Base-by-base conservation (phyloP, 345 rosid genomes). In the Eucalyptus victrix region DNA sequence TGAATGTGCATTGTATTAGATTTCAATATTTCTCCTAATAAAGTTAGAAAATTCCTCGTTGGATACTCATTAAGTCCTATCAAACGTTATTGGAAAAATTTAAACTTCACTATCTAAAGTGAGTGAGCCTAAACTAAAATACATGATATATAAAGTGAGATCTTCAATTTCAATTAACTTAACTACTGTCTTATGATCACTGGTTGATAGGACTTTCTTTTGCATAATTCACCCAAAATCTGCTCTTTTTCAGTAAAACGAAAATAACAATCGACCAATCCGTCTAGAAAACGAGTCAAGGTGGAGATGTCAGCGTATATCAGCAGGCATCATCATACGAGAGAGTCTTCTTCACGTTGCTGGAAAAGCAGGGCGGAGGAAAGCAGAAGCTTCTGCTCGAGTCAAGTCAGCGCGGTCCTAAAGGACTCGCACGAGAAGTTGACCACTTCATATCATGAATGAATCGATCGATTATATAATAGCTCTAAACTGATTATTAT, bases 391-490 rank as follows among this genome's bases (percentile, higher is more conserved):
- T 5, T 26, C 56, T 28, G 67, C 69, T 60, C 69, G 69, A 60
- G 69, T 60, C 69, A 60, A 28, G n/a, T 28, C 69, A 6, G 69
- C 17, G 32, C 32, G 69, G 32, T 28, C 67, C 17, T 28, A 60
- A 28, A 30, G 16, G 69, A 28, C 69, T 28, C 32, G 69, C 69
- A 28, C 69, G 32, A 28, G 69, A 60, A 60, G 69, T 28, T 28
- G 69, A 12, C 69, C n/a, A n/a, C 14, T 56, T 56, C 3, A 2
- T 24, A 1, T 24, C 0, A 26, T 24, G 28, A 56, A 0, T 10
- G 62, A 56, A 56, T 23, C 1, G 0, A 56, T 56, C 0, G 6
- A 24, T 9, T 21, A 56, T 0, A 56, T 56, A 56, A 56, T 24
- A 56, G 30, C 62, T 56, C 6, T 10, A 5, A 56, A 24, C 13